Base-by-base conservation (phyloP, 2,329 filamentous ascomycete species). In the Bipolaris bicolor region DNA sequence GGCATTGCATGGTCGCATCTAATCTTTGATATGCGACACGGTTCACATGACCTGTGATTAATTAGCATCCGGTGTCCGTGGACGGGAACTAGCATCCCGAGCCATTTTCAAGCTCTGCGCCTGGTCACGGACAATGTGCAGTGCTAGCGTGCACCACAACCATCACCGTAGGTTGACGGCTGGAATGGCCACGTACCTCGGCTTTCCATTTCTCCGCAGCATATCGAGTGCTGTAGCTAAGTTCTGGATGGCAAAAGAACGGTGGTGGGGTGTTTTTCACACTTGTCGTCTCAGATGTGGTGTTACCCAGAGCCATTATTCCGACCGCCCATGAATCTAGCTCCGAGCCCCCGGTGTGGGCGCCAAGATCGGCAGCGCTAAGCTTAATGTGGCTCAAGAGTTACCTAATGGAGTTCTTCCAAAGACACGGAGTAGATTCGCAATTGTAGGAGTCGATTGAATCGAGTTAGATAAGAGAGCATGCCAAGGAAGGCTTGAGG, bases 191-290 rank as follows among this genome's bases (percentile, higher is more conserved):
- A 66, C 69, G 43, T 45, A 72, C 72, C 71, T 73, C 15, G 65
- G 72, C 64, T 75, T 76, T 39, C 73, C 73, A 49, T 76, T 76
- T 54, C 73, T 69, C 49, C 73, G 71, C 29, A 76, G 57, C 73
- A 74, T 74, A 22, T 51, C 55, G 46, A 36, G 13, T 11, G 37
- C 37, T 41, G 34, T 52, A 54, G 22, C 24, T 33, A 24, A 22
- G 36, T 26, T 43, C 50, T 6, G 36, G 36, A 31, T 52, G 48
- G 33, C 46, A 45, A 33, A 45, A 7, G 11, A 18, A 43, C 15
- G 24, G 34, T 24, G 13, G 22, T 4, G 29, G 16, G 4, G 40
- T 33, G 26, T 26, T 15, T 36, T 16, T 18, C 40, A 26, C 31
- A 20, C 26, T 15, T 37, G 7, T 34, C 11, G 47, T 31, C 6